Evolutionary conservation across 352 stramenopile species (phyloP).

Genomic region (Phytopythium cucurbitacearum): DNA sequence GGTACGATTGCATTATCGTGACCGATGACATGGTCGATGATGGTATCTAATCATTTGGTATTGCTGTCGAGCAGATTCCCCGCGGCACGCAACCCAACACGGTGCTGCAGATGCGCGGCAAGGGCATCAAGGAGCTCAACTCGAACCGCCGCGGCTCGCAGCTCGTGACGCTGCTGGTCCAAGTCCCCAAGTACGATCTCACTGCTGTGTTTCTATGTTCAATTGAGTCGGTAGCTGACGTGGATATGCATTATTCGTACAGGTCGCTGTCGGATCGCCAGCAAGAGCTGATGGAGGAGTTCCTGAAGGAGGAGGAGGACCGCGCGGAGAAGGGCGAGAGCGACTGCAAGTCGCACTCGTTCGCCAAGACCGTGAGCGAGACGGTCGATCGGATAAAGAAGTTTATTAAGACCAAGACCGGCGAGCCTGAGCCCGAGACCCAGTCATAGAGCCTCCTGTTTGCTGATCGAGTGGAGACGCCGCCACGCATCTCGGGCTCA

Average conservation of each 20-base stretch:
- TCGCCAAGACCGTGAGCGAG: slow-evolving; percentile 69
- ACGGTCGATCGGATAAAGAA: slow-evolving; percentile 88
- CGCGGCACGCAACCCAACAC: slow-evolving; percentile 94
- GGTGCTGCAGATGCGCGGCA: slow-evolving; percentile 95
- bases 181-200: slow-evolving; percentile 88
- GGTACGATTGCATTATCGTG: slow-evolving; percentile 29
- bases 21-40: not conserved
- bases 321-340: slow-evolving; percentile 64
- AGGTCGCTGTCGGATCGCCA: slow-evolving; percentile 91
- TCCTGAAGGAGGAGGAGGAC: slow-evolving; percentile 87
- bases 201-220: slow-evolving; percentile 2
- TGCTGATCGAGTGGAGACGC: too few relatives aligned
- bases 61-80: slow-evolving; percentile 48
- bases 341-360: slow-evolving; percentile 81
- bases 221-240: not conserved
- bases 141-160: slow-evolving; percentile 93
- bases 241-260: slow-evolving; percentile 6
- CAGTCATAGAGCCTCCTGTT: too few relatives aligned
- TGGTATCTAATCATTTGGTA: not conserved
- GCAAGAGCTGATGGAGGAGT: slow-evolving; percentile 95
- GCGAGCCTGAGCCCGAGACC: not conserved
- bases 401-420: slow-evolving; percentile 75
- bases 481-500: too few relatives aligned
- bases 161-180: slow-evolving; percentile 95
- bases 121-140: slow-evolving; percentile 95